Percentiles rank a stretch among this genome's conserved stretches.
Conservation (phyloP, 225 moss, liverwort and hornwort genomes). For the Marchantia paleacea region DNA sequence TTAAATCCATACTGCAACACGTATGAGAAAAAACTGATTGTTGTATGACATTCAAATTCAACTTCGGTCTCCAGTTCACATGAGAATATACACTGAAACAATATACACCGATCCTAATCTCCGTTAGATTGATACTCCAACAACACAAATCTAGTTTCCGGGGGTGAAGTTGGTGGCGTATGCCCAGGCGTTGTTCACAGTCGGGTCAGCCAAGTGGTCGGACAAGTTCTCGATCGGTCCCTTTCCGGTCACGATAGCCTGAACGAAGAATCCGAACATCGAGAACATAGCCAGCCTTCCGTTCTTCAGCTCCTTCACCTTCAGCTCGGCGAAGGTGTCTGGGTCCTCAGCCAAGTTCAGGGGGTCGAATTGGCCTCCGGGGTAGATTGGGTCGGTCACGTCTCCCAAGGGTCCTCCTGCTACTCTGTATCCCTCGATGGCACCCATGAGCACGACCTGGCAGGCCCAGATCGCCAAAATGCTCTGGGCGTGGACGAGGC, state of each 20-base stretch:
- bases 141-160: not conserved
- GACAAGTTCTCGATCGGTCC: constrained; percentile 38
- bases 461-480: constrained; percentile 14
- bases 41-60: too few species aligned
- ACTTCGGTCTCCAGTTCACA: too few species aligned
- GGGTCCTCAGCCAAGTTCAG: constrained; percentile 45
- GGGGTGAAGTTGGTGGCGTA: constrained; percentile 19
- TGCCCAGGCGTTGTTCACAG: constrained; percentile 16
- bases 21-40: too few species aligned
- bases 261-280: constrained; percentile 39
- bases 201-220: constrained; percentile 42
- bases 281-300: constrained; percentile 42
- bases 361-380: constrained; percentile 39
- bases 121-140: too few species aligned
- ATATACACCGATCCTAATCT: too few species aligned
- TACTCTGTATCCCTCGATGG: constrained; percentile 20
- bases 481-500: constrained; percentile 25
- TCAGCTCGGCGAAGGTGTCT: constrained; percentile 48
- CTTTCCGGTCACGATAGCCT: constrained; percentile 46
- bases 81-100: too few species aligned
- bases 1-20: too few species aligned
- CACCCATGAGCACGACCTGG: constrained; percentile 20
- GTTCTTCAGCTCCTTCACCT: constrained; percentile 52
- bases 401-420: constrained; percentile 40
- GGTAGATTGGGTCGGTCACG: constrained; percentile 36